Base-by-base conservation (phyloP, 345 rosid species). In the Brassica rapa region DNA sequence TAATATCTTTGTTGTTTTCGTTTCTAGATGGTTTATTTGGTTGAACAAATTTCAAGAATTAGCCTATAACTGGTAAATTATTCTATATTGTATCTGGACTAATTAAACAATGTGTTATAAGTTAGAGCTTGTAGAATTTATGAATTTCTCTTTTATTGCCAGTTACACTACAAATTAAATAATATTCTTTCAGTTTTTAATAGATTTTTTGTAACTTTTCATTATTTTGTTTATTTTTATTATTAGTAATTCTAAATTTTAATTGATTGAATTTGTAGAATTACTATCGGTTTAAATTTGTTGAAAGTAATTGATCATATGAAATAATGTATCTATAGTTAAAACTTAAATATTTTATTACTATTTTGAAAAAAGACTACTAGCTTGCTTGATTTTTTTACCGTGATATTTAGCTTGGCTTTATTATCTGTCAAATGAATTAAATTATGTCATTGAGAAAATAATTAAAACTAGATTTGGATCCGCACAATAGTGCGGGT, bases 1-100 rank as follows among this genome's bases (percentile, higher is more conserved):
- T 73, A 73, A 61, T 41, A 41, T 49, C 27, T 19, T 35, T 62
- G 74, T 61, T 68, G 78, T 80, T 51, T 55, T 64, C 7, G 76
- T 57, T 57, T 66, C 73, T 41, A 46, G 1, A 9, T 57, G 7
- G 61, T 43, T 65, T 43, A 72, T 65, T 72, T 43, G 30, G 68
- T 66, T 21, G 23, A 78, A 72, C 82, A 39, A 14, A 72, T 66
- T 57, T 39, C 53, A 71, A 65, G 37, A 78, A 24, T 62, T 55
- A 55, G 71, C 32, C 35, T 21, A 51, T 46, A 43, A 43, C 12
- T 61, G 68, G 68, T 59, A 10, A 33, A 62, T 70, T 25, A 10
- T 32, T 61, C 53, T 32, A 10, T 77, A 14, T 37, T 29, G 53
- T 51, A 51, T 14, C 23, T 77, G 65, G 62, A 53, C 57, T 16